These are phyloP conservation scores for Ustilago vetiveriae DNA, from an alignment of 1,284 basidiomycete species.

Conservation along the genomic window DNA sequence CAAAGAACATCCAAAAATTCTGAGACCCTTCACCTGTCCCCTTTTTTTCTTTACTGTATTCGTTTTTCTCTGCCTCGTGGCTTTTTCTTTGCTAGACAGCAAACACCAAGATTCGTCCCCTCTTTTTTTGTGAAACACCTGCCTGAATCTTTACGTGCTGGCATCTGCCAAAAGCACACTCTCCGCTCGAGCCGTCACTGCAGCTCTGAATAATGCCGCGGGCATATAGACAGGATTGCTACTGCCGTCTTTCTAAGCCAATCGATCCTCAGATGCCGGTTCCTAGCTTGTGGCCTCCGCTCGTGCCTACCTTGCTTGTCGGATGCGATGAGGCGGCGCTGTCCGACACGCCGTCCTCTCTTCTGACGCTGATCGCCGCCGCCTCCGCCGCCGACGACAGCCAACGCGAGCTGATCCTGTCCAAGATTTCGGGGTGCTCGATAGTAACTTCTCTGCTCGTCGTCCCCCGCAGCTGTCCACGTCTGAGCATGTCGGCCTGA, in stretches of 20 bases:
- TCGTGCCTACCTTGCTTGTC: conserved; percentile 1
- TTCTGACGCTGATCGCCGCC: background rate
- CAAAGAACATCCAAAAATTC: background rate
- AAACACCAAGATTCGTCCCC: background rate
- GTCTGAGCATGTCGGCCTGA: conserved; percentile 1
- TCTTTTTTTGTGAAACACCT: too few relatives aligned
- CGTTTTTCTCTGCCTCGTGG: background rate
- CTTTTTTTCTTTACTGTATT: background rate
- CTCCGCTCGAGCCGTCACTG: too few relatives aligned
- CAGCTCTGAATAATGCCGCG: too few relatives aligned
- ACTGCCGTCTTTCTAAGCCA: too few relatives aligned
- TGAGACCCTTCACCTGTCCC: background rate
- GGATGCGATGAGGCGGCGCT: conserved; percentile 2
- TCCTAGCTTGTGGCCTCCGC: background rate
- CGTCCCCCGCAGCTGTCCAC: conserved; percentile 26
- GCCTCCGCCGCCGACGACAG: conserved; percentile 5
- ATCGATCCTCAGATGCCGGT: background rate
- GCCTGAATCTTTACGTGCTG: background rate
- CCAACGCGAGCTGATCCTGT: background rate
- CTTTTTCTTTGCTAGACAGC: background rate
- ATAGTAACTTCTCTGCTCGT: conserved; percentile 36
- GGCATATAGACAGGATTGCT: too few relatives aligned
- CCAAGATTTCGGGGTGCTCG: conserved; percentile 34
- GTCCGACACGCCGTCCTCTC: conserved; percentile 7
- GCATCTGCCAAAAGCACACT: background rate